phyloP scores from a whole-genome alignment of 2,329 filamentous ascomycete species.

The Hypoxylon sp. region DNA sequence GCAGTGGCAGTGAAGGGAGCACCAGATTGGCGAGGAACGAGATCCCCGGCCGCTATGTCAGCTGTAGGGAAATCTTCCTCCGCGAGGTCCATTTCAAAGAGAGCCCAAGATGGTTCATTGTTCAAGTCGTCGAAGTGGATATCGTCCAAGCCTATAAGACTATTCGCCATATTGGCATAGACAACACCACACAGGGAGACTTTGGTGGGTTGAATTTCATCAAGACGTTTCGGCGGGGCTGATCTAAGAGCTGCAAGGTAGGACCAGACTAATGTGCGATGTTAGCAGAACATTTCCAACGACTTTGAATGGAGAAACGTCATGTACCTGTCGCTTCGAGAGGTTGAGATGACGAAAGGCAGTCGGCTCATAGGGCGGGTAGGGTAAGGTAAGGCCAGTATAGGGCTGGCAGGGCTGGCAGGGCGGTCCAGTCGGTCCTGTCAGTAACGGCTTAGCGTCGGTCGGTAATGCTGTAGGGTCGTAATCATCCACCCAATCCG shows the following conservation, averaged over 20 bases:
- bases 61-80: constrained; percentile 20
- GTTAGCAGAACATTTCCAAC: constrained; percentile 9
- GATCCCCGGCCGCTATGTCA: constrained; percentile 7
- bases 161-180: constrained; percentile 27
- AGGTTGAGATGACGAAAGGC: constrained; percentile 21
- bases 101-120: constrained; percentile 25
- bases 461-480: constrained; percentile 27
- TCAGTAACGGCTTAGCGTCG: constrained; percentile 37
- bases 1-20: constrained; percentile 3
- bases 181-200: neutral
- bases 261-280: neutral
- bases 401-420: constrained; percentile 42
- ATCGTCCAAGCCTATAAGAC: constrained; percentile 22
- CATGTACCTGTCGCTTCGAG: constrained; percentile 1
- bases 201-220: constrained; percentile 11
- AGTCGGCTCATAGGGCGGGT: constrained; percentile 24
- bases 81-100: constrained; percentile 35
- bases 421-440: constrained; percentile 34
- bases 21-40: constrained; percentile 10
- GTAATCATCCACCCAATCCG: constrained; percentile 32
- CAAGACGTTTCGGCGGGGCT: constrained; percentile 3
- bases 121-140: constrained; percentile 15
- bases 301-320: constrained; percentile 9
- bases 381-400: constrained; percentile 24
- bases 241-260: constrained; percentile 14